phyloP scores from a whole-genome alignment of 805 yeast genomes.

The Starmerella asiatica region DNA sequence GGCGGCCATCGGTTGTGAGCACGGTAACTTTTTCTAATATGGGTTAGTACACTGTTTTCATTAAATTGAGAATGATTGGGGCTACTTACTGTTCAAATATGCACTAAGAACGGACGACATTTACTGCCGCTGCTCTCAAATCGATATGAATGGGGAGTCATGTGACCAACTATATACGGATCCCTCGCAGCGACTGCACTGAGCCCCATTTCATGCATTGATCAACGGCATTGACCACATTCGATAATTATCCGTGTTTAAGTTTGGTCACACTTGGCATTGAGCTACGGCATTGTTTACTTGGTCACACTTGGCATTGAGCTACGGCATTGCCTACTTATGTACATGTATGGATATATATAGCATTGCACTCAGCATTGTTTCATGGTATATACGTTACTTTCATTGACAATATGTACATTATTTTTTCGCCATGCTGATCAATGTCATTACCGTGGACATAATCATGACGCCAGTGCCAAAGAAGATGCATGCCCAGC shows the following conservation, averaged over 20 bases:
- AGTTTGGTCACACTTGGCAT: background rate
- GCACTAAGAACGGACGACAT: constrained; percentile 17
- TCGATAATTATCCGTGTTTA: constrained; percentile 38
- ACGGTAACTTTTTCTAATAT: constrained; percentile 21
- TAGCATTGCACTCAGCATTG: too few species aligned
- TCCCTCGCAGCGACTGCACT: too few species aligned
- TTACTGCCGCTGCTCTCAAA: too few species aligned
- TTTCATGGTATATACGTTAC: too few species aligned
- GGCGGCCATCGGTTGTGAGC: constrained; percentile 28
- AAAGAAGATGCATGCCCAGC: constrained; percentile 48
- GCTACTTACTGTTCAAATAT: constrained; percentile 21
- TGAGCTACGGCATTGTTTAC: too few species aligned
- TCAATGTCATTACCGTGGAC: constrained; percentile 63
- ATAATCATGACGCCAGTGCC: constrained; percentile 68
- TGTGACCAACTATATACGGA: too few species aligned
- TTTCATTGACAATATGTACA: too few species aligned
- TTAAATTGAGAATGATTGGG: background rate
- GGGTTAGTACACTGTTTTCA: constrained; percentile 15
- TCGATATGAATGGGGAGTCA: too few species aligned
- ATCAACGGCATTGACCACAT: background rate
- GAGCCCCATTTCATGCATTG: too few species aligned
- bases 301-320: background rate
- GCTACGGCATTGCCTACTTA: too few species aligned
- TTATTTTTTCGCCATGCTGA: constrained; percentile 33
- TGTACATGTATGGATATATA: too few species aligned